Evolutionary conservation across 352 stramenopile species (phyloP).

Genomic region (Globisporangium ultimum): DNA sequence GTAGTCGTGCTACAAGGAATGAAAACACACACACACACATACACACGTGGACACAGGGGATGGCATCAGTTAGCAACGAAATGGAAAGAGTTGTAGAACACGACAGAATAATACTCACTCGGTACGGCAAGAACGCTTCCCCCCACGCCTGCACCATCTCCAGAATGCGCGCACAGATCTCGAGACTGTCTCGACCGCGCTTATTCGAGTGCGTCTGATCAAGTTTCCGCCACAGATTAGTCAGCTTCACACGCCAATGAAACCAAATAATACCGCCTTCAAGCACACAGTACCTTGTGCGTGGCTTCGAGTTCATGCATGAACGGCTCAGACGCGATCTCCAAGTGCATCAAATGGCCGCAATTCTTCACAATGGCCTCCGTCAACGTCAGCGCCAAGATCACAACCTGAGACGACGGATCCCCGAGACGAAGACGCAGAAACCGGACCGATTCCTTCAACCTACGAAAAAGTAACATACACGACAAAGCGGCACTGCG

Average conservation of each 20-base stretch:
- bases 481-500: not conserved
- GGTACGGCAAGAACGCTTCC: slow-evolving; percentile 71
- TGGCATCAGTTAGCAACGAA: too few relatives aligned
- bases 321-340: slow-evolving; percentile 66
- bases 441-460: slow-evolving; percentile 75
- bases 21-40: too few relatives aligned
- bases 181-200: slow-evolving; percentile 64
- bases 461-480: slow-evolving; percentile 16
- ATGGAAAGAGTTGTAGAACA: slow-evolving; percentile 1
- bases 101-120: slow-evolving; percentile 17
- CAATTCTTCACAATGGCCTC: slow-evolving; percentile 82
- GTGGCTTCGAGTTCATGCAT: slow-evolving; percentile 71
- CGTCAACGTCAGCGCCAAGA: slow-evolving; percentile 59
- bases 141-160: slow-evolving; percentile 81
- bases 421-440: slow-evolving; percentile 65
- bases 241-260: not conserved
- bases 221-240: not conserved
- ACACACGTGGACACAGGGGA: too few relatives aligned
- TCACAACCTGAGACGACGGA: slow-evolving; percentile 57
- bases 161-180: slow-evolving; percentile 62
- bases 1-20: slow-evolving; percentile 45
- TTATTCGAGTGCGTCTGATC: slow-evolving; percentile 54
- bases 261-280: too few relatives aligned
- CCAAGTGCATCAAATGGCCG: slow-evolving; percentile 57
- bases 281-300: slow-evolving; percentile 42